phyloP scores from a whole-genome alignment of 2,329 filamentous ascomycete species.

The Mycocentrospora acerina region DNA sequence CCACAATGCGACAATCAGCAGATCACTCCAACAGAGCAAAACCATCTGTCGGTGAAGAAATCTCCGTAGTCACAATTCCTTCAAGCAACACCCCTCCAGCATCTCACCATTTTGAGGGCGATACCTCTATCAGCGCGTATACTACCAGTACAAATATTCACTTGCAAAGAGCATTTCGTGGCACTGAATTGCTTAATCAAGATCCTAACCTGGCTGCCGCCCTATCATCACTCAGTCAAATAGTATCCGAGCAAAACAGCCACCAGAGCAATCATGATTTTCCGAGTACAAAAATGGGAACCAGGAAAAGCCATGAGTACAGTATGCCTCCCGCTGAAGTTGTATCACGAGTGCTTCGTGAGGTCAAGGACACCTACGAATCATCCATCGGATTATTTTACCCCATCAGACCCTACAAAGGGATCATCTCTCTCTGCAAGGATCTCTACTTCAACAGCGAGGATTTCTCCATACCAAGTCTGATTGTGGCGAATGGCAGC shows the following conservation, averaged over 20 bases:
- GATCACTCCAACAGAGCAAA: slow-evolving; percentile 1
- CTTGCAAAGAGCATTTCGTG: slow-evolving; percentile 6
- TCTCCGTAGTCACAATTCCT: neutral
- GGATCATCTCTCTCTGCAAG: slow-evolving; percentile 7
- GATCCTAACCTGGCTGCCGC: slow-evolving; percentile 10
- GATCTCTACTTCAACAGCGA: slow-evolving; percentile 41
- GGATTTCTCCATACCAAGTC: slow-evolving; percentile 34
- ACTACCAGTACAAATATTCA: slow-evolving; percentile 9
- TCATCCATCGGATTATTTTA: slow-evolving; percentile 7
- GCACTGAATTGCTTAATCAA: slow-evolving; percentile 6
- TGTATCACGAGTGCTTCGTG: slow-evolving; percentile 8
- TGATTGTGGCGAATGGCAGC: slow-evolving; percentile 42
- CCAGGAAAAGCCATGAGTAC: slow-evolving; percentile 1
- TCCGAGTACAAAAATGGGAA: neutral
- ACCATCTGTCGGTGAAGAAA: neutral
- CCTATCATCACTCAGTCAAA: slow-evolving; percentile 11
- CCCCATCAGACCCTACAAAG: slow-evolving; percentile 8
- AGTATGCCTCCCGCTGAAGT: slow-evolving; percentile 8
- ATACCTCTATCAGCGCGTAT: slow-evolving; percentile 9
- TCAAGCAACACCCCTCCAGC: slow-evolving; percentile 10
- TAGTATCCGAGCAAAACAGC: slow-evolving; percentile 6
- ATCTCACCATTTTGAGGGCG: slow-evolving; percentile 23
- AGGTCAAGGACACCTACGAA: slow-evolving; percentile 8
- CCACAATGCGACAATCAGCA: neutral
- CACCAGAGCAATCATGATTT: slow-evolving; percentile 5